A percentile compares a stretch with the other conserved stretches of the same genome.
Evolutionary conservation across 768 basidiomycete genomes (phyloP).

Genomic region (Russula olivacea): DNA sequence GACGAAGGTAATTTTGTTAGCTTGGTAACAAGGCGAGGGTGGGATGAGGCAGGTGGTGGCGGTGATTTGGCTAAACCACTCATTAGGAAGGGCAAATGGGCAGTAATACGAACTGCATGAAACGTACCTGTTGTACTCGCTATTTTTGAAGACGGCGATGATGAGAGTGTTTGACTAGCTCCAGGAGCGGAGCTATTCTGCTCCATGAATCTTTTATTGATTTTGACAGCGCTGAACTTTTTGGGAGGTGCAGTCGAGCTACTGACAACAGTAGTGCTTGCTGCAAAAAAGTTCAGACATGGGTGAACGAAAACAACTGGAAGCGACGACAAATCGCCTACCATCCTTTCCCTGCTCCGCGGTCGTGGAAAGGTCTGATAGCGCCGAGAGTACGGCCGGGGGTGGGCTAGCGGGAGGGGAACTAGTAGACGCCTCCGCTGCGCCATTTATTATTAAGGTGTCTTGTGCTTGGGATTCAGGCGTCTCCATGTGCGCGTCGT

Average conservation of each 20-base stretch:
- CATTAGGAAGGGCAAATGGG: not conserved
- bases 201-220: constrained; percentile 95
- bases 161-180: constrained; percentile 40
- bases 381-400: not conserved
- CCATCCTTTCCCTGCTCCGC: constrained; percentile 18
- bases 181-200: constrained; percentile 66
- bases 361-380: constrained; percentile 17
- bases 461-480: constrained; percentile 45
- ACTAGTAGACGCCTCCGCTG: constrained; percentile 22
- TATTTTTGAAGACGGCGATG: constrained; percentile 43
- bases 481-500: constrained; percentile 79
- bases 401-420: constrained; percentile 19
- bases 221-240: constrained; percentile 83
- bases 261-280: constrained; percentile 22
- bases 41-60: constrained; percentile 48
- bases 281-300: not conserved
- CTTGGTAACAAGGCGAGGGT: constrained; percentile 83
- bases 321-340: constrained; percentile 5
- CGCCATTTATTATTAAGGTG: constrained; percentile 39
- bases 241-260: constrained; percentile 54
- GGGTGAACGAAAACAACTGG: constrained; percentile 1
- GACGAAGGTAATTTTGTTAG: constrained; percentile 62
- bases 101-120: not conserved
- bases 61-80: constrained; percentile 48
- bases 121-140: constrained; percentile 49